Conservation (phyloP, 202 grass and related monocot species). For the Sporobolus alterniflorus region DNA sequence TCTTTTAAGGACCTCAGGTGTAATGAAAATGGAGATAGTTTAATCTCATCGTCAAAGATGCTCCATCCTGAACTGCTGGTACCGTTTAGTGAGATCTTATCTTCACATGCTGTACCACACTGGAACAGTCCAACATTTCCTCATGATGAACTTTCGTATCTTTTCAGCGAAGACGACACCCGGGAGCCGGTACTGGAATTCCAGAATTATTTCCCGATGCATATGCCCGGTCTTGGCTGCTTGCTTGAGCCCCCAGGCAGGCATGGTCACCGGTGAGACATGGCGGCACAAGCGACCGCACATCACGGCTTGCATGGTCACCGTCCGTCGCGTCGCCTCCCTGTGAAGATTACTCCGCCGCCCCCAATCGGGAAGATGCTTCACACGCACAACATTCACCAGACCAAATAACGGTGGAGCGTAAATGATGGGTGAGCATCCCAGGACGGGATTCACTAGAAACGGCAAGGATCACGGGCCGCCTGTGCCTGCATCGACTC, state of each 20-base stretch:
- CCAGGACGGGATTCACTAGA: slow-evolving; percentile 2
- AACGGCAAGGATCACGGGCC: slow-evolving; percentile 32
- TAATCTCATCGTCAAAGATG: not conserved
- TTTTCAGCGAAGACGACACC: not conserved
- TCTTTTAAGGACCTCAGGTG: not conserved
- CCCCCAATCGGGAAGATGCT: not conserved
- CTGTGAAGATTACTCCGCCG: slow-evolving; percentile 9
- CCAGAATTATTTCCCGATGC: no score
- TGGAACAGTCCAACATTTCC: not conserved
- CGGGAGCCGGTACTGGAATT: not conserved
- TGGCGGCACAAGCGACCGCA: not conserved
- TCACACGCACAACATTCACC: slow-evolving; percentile 12
- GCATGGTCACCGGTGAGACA: not conserved
- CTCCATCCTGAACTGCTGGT: not conserved
- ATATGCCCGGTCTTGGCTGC: not conserved
- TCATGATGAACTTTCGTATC: not conserved
- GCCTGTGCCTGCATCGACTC: slow-evolving; percentile 15
- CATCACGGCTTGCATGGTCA: not conserved
- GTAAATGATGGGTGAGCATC: slow-evolving; percentile 12
- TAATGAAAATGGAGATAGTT: not conserved
- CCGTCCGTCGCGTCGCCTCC: not conserved
- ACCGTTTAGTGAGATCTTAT: not conserved
- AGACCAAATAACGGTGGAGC: slow-evolving; percentile 16
- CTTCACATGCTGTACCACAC: not conserved
- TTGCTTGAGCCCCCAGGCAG: not conserved